Base-by-base conservation (phyloP, 345 rosid genomes). In the Ceriops zippeliana region DNA sequence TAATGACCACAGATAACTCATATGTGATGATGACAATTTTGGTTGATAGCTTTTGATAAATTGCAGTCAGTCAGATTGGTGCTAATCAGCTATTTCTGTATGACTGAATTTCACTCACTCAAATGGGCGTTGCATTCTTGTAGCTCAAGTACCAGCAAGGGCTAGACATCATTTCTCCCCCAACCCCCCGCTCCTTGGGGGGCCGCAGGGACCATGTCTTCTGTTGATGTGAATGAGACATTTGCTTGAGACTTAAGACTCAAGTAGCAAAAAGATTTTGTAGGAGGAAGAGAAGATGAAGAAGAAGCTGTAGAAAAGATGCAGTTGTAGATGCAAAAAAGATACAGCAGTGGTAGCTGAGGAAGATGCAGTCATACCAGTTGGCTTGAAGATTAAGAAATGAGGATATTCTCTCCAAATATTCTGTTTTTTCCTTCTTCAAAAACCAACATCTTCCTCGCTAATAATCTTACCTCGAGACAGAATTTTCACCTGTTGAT, bases 1-100 rank as follows among this genome's bases (percentile, higher is more conserved):
- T 75, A 69, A 68, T 69, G 53, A 70, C 80, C 52, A 58, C 73
- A 57, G 80, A 73, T 59, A 81, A 52, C 68, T 63, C 68, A 51
- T 65, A 65, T 27, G 53, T 31, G 68, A 61, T 56, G 61, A 75
- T 27, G 78, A 65, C 58, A 54, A 72, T 57, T 27, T 9, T 9
- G 52, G 58, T 51, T 72, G 67, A 73, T 56, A 63, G 46, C 15
- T 37, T 42, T 42, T n/a, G n/a, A 60, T 38, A 57, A 47, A 13
- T 5, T 31, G 8, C 24, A 16, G 61, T 6, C 11, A 1, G 46
- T 37, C 11, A 1, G 65, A 51, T 28, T 38, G 20, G 58, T 46
- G 28, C 1, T 52, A 22, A 59, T 35, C 34, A 56, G 59, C 59
- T 42, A 26, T 17, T 51, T 60, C 22, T 72, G 49, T 60, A 9